Conservation (phyloP, 495 filamentous ascomycete species). For the Penicillium taxi region DNA sequence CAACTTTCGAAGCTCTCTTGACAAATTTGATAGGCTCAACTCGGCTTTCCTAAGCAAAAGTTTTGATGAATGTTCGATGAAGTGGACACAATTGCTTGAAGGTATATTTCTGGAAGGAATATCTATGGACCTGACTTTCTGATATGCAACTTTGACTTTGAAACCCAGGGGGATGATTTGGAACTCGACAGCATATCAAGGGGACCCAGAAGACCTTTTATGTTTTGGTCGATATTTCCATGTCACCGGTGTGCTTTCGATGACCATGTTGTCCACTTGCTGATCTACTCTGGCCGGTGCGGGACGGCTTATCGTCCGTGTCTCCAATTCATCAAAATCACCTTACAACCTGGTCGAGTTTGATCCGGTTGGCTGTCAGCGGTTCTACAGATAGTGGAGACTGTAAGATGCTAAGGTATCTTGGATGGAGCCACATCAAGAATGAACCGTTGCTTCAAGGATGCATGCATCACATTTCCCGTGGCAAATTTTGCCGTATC, state of each 20-base stretch:
- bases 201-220: conserved; percentile 37
- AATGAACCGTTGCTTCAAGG: conserved; percentile 32
- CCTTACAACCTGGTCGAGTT: conserved; percentile 22
- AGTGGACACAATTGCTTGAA: conserved; percentile 22
- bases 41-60: conserved; percentile 19
- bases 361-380: conserved; percentile 32
- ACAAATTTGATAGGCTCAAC: conserved; percentile 33
- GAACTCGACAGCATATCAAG: conserved; percentile 19
- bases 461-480: conserved; percentile 35
- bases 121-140: conserved; percentile 18
- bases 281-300: conserved; percentile 33
- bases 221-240: conserved; percentile 32
- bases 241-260: conserved; percentile 16
- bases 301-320: conserved; percentile 35
- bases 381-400: conserved; percentile 30
- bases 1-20: conserved; percentile 20
- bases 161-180: conserved; percentile 28
- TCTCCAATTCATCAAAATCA: conserved; percentile 25
- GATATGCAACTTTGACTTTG: conserved; percentile 21
- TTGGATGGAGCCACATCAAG: conserved; percentile 27
- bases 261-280: conserved; percentile 20
- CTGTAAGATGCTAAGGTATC: conserved; percentile 29
- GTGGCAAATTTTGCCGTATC: conserved; percentile 28
- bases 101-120: conserved; percentile 14
- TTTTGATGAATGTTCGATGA: conserved; percentile 4